A percentile compares a stretch with the other conserved stretches of the same genome.
Evolutionary conservation across 176 grass and related monocot genomes (phyloP).

Genomic region (Tuctoria greenei): DNA sequence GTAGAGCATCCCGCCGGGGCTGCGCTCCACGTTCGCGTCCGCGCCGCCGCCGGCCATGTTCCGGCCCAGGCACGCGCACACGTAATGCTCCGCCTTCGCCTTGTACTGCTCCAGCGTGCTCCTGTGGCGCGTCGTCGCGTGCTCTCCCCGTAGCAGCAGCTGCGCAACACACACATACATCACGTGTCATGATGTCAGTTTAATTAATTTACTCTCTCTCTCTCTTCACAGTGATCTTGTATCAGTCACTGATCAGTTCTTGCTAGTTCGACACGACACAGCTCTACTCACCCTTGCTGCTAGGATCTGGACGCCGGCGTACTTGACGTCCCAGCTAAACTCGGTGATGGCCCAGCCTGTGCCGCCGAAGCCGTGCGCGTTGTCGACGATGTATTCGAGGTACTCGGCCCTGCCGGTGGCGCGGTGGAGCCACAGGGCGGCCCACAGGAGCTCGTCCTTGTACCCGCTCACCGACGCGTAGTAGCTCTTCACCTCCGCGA

Average conservation of each 20-base stretch:
- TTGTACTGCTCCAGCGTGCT: slow-evolving; percentile 64
- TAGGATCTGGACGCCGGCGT: slow-evolving; percentile 80
- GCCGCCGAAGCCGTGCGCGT: slow-evolving; percentile 60
- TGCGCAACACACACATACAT: background rate
- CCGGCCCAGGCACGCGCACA: slow-evolving; percentile 64
- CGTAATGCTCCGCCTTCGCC: slow-evolving; percentile 73
- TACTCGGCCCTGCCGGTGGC: slow-evolving; percentile 53
- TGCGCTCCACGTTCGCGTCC: slow-evolving; percentile 64
- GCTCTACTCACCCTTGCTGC: slow-evolving; percentile 50
- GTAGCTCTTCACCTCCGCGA: slow-evolving; percentile 84
- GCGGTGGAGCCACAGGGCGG: slow-evolving; percentile 78
- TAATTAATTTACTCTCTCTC: background rate
- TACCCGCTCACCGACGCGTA: slow-evolving; percentile 88
- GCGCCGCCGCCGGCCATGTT: slow-evolving; percentile 39
- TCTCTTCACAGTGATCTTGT: background rate
- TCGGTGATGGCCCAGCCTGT: slow-evolving; percentile 83
- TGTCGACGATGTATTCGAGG: slow-evolving; percentile 70
- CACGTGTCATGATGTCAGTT: background rate
- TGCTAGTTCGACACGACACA: background rate
- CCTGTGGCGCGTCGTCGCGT: slow-evolving; percentile 25
- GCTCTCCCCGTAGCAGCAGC: slow-evolving; percentile 56
- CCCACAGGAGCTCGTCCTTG: slow-evolving; percentile 84
- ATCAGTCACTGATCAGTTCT: background rate
- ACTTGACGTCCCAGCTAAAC: slow-evolving; percentile 96
- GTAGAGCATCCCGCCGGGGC: slow-evolving; percentile 68